phyloP scores from a whole-genome alignment of 768 basidiomycete genomes.

The Leucocoprinus leucothites region DNA sequence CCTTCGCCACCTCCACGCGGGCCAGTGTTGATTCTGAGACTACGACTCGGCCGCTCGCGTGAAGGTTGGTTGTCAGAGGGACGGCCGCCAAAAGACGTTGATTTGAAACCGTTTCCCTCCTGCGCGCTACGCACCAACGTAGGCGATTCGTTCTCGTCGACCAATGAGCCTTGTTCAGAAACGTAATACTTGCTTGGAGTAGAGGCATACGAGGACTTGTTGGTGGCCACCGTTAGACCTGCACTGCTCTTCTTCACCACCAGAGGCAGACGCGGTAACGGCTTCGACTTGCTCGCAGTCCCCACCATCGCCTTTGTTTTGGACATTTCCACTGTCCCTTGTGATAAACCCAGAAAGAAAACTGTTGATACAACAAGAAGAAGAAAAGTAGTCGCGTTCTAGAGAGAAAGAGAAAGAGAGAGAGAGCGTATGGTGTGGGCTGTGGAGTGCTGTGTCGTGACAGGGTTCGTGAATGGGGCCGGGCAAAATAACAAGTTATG shows the following conservation, averaged over 20 bases:
- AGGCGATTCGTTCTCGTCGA: background rate
- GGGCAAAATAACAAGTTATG: background rate
- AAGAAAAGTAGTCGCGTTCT: background rate
- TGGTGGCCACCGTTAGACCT: background rate
- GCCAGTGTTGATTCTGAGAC: background rate
- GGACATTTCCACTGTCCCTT: background rate
- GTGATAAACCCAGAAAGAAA: background rate
- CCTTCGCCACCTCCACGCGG: background rate
- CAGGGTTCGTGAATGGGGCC: background rate
- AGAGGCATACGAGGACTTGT: conserved; percentile 7
- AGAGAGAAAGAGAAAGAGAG: background rate
- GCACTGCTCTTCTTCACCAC: background rate
- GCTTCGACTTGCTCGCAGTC: conserved; percentile 1
- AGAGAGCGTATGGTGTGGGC: background rate
- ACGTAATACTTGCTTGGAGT: conserved; percentile 8
- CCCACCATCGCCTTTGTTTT: background rate
- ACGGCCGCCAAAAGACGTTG: background rate
- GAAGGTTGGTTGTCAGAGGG: background rate
- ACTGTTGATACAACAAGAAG: background rate
- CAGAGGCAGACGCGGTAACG: background rate
- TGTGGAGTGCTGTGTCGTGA: background rate
- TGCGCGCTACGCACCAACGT: background rate
- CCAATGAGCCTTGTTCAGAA: background rate
- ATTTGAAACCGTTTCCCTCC: background rate
- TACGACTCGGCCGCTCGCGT: background rate